Conservation (phyloP, 768 basidiomycete genomes). For the Tylopilus sp. region DNA sequence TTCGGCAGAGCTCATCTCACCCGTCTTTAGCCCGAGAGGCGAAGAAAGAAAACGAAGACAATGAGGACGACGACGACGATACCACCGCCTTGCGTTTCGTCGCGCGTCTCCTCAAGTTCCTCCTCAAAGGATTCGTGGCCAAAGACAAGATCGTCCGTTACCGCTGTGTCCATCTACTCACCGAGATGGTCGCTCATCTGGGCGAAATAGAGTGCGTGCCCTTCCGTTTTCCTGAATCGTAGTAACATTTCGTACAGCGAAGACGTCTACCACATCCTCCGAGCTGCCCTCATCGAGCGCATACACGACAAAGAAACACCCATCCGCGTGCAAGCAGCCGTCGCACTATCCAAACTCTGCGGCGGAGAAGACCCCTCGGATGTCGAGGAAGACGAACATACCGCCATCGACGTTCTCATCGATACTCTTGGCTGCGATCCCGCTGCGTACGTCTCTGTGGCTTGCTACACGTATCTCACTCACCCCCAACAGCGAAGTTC, state of each 20-base stretch:
- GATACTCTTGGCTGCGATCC: conserved; percentile 70
- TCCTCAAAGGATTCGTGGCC: conserved; percentile 74
- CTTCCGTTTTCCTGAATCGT: background rate
- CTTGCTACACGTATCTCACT: background rate
- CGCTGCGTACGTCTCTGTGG: conserved; percentile 55
- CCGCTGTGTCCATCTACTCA: conserved; percentile 71
- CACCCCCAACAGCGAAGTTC: conserved; percentile 66
- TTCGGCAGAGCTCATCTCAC: background rate
- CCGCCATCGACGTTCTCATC: conserved; percentile 58
- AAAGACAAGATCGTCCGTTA: conserved; percentile 89
- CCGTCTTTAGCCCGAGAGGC: conserved; percentile 35
- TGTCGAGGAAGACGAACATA: conserved; percentile 42
- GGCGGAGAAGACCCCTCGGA: conserved; percentile 64
- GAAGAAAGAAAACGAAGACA: conserved; percentile 36
- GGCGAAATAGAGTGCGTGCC: conserved; percentile 79
- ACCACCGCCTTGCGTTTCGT: conserved; percentile 69
- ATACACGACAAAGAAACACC: conserved; percentile 73
- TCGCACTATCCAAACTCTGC: conserved; percentile 75
- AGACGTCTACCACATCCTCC: conserved; percentile 64
- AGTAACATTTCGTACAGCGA: conserved; percentile 47
- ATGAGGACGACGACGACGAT: conserved; percentile 58
- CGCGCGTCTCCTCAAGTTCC: conserved; percentile 60
- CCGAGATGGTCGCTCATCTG: conserved; percentile 74
- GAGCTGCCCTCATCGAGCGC: conserved; percentile 64
- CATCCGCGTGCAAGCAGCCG: conserved; percentile 76